Evolutionary conservation across 495 filamentous ascomycete genomes (phyloP).

Genomic region (Xanthoparmelia taractica): DNA sequence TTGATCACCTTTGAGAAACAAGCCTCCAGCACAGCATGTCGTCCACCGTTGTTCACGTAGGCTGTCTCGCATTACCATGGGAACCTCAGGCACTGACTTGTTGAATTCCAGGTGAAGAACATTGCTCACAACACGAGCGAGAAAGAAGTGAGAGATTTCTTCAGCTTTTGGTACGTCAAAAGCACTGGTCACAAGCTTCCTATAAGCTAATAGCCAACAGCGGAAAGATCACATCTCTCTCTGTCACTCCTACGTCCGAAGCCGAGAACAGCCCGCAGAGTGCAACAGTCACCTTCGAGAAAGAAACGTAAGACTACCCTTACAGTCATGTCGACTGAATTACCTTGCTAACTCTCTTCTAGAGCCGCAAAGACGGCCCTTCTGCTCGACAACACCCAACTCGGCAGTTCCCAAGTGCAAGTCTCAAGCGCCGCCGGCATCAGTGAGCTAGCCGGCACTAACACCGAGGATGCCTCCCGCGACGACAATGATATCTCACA

Average conservation of each 20-base stretch:
- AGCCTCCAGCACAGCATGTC: slow-evolving; percentile 40
- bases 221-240: slow-evolving; percentile 81
- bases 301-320: slow-evolving; percentile 59
- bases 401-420: slow-evolving; percentile 70
- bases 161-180: slow-evolving; percentile 86
- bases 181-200: background rate
- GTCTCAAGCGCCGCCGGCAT: slow-evolving; percentile 62
- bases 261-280: slow-evolving; percentile 57
- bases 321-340: slow-evolving; percentile 19
- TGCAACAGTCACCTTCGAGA: slow-evolving; percentile 91
- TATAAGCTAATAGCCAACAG: slow-evolving; percentile 41
- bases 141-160: slow-evolving; percentile 91
- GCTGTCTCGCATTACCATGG: background rate
- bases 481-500: slow-evolving; percentile 69
- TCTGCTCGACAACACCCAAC: slow-evolving; percentile 89
- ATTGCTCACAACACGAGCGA: slow-evolving; percentile 73
- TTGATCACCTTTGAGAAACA: no score
- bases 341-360: slow-evolving; percentile 16
- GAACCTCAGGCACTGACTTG: background rate
- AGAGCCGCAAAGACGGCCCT: slow-evolving; percentile 89
- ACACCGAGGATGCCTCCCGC: slow-evolving; percentile 39
- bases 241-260: slow-evolving; percentile 58
- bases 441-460: slow-evolving; percentile 52
- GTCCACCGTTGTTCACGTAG: slow-evolving; percentile 44
- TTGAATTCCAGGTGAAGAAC: slow-evolving; percentile 51